phyloP scores from a whole-genome alignment of 768 basidiomycete genomes.

The Amanita rubescens region DNA sequence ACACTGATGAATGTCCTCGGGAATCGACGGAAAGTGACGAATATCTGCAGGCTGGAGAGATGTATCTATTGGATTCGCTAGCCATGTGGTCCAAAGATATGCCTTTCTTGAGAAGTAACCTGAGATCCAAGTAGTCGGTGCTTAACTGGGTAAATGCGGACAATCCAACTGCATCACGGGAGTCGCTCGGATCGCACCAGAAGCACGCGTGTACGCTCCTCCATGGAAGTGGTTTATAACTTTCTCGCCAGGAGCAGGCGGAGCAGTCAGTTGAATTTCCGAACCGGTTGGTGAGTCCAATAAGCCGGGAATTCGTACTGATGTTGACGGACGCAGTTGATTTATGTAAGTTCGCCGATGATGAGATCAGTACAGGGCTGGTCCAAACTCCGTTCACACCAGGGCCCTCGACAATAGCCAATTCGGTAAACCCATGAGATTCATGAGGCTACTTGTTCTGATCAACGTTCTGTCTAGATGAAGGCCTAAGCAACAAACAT shows the following conservation, averaged over 20 bases:
- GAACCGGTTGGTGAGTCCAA: slow-evolving; percentile 41
- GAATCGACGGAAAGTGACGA: slow-evolving; percentile 34
- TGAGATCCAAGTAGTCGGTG: neutral
- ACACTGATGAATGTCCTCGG: slow-evolving; percentile 41
- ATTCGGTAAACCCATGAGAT: too few species aligned
- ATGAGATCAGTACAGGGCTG: slow-evolving; percentile 26
- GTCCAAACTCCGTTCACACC: neutral
- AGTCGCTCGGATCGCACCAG: neutral
- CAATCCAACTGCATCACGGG: neutral
- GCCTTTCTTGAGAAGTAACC: slow-evolving; percentile 24
- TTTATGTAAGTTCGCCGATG: slow-evolving; percentile 36
- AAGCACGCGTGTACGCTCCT: neutral
- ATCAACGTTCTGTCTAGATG: too few species aligned
- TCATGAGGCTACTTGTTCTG: too few species aligned
- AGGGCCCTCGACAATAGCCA: neutral
- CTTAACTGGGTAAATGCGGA: neutral
- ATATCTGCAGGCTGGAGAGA: slow-evolving; percentile 39
- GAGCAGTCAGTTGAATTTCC: neutral
- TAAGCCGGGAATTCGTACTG: slow-evolving; percentile 46
- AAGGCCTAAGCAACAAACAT: neutral
- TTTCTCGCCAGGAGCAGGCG: neutral
- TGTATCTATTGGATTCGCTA: slow-evolving; percentile 31
- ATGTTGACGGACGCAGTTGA: slow-evolving; percentile 29
- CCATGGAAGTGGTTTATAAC: neutral
- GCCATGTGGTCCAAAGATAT: slow-evolving; percentile 32